phyloP scores from a whole-genome alignment of 352 stramenopile genomes.

The Phytopythium mirpurense region DNA sequence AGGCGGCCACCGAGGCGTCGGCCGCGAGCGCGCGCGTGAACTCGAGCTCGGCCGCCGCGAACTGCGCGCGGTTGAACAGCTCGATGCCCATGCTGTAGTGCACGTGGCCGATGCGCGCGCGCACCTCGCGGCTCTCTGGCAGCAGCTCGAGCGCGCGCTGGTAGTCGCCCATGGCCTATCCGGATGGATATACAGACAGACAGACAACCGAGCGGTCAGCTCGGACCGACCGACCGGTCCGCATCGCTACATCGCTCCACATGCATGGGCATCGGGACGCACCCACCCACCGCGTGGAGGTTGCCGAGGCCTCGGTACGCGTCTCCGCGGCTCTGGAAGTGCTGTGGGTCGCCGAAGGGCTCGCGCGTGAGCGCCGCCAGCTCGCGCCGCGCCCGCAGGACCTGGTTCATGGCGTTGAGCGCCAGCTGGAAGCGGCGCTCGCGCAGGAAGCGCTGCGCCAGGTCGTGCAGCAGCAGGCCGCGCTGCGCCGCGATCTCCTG shows the following conservation, averaged over 20 bases:
- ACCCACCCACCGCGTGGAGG: constrained; percentile 52
- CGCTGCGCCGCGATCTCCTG: constrained; percentile 63
- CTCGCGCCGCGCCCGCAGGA: constrained; percentile 53
- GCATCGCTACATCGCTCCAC: no score
- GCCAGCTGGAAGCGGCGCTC: constrained; percentile 63
- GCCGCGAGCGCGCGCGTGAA: constrained; percentile 53
- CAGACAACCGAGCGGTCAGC: no score
- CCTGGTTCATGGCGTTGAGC: constrained; percentile 79
- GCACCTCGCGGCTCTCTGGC: constrained; percentile 39
- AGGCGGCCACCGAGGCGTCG: constrained; percentile 45
- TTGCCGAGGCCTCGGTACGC: constrained; percentile 68
- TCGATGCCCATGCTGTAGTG: constrained; percentile 82
- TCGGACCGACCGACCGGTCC: no score
- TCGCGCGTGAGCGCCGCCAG: constrained; percentile 42
- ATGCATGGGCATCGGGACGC: no score
- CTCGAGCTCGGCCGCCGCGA: constrained; percentile 74
- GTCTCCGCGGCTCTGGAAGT: constrained; percentile 67
- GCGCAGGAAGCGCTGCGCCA: constrained; percentile 46
- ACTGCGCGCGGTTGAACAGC: constrained; percentile 68
- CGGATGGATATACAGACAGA: neutral
- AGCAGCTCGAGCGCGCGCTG: constrained; percentile 61
- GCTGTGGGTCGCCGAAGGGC: constrained; percentile 38
- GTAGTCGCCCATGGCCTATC: constrained; percentile 73
- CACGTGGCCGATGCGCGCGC: constrained; percentile 60
- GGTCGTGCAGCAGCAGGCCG: constrained; percentile 73